Conservation (phyloP, 371 early-diverging fungal species). For the Gilbertella persicaria region DNA sequence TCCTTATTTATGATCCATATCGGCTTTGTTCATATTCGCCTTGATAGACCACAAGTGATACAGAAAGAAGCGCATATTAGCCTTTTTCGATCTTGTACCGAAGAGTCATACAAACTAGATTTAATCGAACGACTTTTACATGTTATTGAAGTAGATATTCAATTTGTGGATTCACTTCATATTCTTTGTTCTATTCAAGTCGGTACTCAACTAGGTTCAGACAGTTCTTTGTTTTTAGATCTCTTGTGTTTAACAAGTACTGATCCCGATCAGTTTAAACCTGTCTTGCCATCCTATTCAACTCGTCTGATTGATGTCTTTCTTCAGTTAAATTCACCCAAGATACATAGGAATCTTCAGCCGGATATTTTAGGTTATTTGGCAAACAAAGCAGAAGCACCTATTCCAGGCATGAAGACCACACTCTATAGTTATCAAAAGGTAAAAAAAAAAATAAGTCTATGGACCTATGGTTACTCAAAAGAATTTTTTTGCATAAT, state of each 20-base stretch:
- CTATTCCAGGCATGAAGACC: conserved; percentile 60
- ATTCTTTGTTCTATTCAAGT: not conserved
- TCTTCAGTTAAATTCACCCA: conserved; percentile 47
- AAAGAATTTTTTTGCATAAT: too few relatives aligned
- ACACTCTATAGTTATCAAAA: conserved; percentile 62
- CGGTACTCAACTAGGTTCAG: not conserved
- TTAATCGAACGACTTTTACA: not conserved
- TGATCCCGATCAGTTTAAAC: not conserved
- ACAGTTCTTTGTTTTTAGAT: not conserved
- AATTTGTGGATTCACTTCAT: not conserved
- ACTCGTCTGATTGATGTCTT: conserved; percentile 38
- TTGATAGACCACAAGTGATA: not conserved
- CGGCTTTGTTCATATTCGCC: not conserved
- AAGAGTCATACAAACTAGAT: not conserved
- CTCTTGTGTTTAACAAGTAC: not conserved
- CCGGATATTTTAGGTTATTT: conserved; percentile 20
- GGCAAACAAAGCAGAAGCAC: conserved; percentile 3
- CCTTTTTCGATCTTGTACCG: not conserved
- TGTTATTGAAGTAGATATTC: not conserved
- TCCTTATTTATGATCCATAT: too few relatives aligned
- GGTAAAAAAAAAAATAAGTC: conserved; percentile 7
- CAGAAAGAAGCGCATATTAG: not conserved
- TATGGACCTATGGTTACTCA: too few relatives aligned
- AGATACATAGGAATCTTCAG: conserved; percentile 4
- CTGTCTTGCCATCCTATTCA: not conserved